Base-by-base conservation (phyloP, 192 early-diverging fungal genomes). In the Linnemannia elongata region DNA sequence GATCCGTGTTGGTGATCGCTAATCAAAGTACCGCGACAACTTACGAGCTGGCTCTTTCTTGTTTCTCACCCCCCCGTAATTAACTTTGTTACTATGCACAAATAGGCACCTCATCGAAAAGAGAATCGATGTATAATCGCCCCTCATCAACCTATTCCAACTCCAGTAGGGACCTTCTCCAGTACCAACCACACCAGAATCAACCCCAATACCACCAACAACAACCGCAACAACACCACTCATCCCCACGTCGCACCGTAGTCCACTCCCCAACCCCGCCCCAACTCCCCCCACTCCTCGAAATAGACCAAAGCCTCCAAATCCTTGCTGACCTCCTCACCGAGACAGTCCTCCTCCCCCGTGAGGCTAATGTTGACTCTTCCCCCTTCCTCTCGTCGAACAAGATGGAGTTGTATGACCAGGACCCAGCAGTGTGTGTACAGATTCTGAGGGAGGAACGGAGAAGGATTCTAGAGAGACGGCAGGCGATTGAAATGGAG, bases 331-430 rank as follows among this genome's bases (percentile, higher is more conserved):
- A 72, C 30, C 78, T 79, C 39, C 69, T 79, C 42, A 44, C 78
- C 3, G 78, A 79, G 9, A 44, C 20, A 2, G 69, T 79, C 10
- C 78, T 79, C 24, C 27, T 72, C 27, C 78, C 78, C 1, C 36
- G 27, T 6, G 78, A 72, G 1, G 10, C 69, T 8, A 47, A 24
- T 0, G 78, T 79, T 15, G 78, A 79, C n/a, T 70, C 78, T 12
- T 20, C 69, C 15, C 36, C n/a, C 10, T 79, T 79, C 49, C 69
- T 57, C 13, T 54, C 78, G 2, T 15, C 71, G 5, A 70, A 70
- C 7, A 38, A 24, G 49, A 52, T 79, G 18, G 78, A 79, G 27
- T 27, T 79, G 15, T 79, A 79, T 44, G 78, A 79, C 44, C 69
- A 79, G 12, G 52, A 79, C 24, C 70, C 49, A n/a, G 49, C n/a